phyloP scores from a whole-genome alignment of 345 rosid genomes.

The Eucalyptus regnans region DNA sequence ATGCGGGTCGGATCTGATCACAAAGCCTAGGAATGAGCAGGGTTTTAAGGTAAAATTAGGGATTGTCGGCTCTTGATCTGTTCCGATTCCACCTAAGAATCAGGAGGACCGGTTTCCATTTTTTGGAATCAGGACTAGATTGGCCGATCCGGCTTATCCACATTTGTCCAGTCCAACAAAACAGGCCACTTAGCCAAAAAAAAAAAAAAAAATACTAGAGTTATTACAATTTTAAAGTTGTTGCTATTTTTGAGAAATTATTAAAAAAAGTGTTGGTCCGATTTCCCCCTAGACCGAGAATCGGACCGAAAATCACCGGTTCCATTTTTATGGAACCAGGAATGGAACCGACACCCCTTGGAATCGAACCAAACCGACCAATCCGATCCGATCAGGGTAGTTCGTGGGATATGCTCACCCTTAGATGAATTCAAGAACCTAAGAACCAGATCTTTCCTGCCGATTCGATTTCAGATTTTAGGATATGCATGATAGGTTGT shows the following conservation, averaged over 20 bases:
- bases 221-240: no score
- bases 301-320: rapidly evolving
- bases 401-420: no score
- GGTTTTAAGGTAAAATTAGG: background rate
- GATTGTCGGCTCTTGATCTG: rapidly evolving
- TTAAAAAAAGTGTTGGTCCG: rapidly evolving
- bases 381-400: rapidly evolving
- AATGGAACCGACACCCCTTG: rapidly evolving
- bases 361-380: rapidly evolving
- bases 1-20: background rate
- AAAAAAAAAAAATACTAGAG: no score
- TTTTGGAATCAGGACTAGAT: rapidly evolving
- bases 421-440: no score
- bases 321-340: no score
- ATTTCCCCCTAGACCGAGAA: rapidly evolving
- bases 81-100: no score
- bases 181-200: no score
- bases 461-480: rapidly evolving
- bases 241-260: no score
- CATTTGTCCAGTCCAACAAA: no score
- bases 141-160: no score
- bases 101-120: rapidly evolving
- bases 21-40: background rate
- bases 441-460: no score
- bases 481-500: background rate